phyloP scores from a whole-genome alignment of 2,329 filamentous ascomycete species.

The Cercospora sesami region DNA sequence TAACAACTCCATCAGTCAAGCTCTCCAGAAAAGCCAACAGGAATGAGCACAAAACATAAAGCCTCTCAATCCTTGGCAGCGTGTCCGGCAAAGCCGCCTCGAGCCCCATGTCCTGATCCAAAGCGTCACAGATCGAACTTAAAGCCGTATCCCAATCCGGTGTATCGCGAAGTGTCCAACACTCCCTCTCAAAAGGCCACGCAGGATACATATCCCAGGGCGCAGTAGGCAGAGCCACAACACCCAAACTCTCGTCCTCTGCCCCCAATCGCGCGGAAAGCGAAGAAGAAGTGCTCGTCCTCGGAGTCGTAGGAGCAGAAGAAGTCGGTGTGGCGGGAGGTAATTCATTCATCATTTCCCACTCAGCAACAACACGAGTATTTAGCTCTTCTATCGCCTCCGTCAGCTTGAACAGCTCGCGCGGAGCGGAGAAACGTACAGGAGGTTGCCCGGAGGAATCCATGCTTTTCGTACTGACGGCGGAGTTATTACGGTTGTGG shows the following conservation, averaged over 20 bases:
- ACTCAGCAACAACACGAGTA: slow-evolving; percentile 61
- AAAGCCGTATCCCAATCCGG: slow-evolving; percentile 47
- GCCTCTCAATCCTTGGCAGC: slow-evolving; percentile 62
- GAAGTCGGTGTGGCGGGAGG: slow-evolving; percentile 39
- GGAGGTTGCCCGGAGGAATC: slow-evolving; percentile 40
- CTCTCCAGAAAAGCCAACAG: slow-evolving; percentile 73
- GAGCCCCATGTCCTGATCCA: slow-evolving; percentile 70
- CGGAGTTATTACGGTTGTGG: not conserved
- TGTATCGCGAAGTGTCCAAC: slow-evolving; percentile 47
- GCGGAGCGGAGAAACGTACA: slow-evolving; percentile 76
- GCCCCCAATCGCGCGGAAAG: not conserved
- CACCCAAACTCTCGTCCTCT: not conserved
- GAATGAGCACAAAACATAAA: slow-evolving; percentile 72
- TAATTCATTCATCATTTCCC: slow-evolving; percentile 55
- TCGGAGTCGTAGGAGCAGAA: slow-evolving; percentile 1
- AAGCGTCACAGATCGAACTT: slow-evolving; percentile 57
- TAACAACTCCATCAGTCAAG: slow-evolving; percentile 77
- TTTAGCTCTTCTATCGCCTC: slow-evolving; percentile 68
- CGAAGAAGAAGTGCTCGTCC: slow-evolving; percentile 3
- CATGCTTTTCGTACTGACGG: slow-evolving; percentile 3
- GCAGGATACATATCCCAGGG: slow-evolving; percentile 57
- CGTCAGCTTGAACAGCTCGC: slow-evolving; percentile 85
- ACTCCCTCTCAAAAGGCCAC: slow-evolving; percentile 62
- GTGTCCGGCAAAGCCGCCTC: slow-evolving; percentile 63
- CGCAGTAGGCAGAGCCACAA: slow-evolving; percentile 31